Conservation (phyloP, 306 rosid species). For the Herpetospermum pedunculosum region DNA sequence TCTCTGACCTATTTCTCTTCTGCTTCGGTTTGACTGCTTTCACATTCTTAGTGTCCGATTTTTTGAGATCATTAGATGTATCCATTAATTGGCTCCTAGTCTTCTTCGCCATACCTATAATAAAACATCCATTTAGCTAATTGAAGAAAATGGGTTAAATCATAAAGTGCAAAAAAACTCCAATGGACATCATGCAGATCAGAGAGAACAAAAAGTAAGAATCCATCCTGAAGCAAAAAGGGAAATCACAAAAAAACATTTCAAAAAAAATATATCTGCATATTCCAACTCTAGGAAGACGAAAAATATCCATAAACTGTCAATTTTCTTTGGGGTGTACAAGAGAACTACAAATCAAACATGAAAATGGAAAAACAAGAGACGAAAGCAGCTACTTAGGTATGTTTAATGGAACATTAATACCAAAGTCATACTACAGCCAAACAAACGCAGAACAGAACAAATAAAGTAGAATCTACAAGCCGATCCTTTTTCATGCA, state of each 20-base stretch:
- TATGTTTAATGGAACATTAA: not conserved
- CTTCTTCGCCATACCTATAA: constrained; percentile 9
- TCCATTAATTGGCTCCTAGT: not conserved
- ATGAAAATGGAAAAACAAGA: not conserved
- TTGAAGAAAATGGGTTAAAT: not conserved
- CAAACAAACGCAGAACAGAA: not conserved
- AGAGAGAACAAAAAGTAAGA: not conserved
- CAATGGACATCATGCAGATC: not conserved
- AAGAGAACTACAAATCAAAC: not conserved
- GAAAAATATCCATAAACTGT: not conserved
- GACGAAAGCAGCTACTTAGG: not conserved
- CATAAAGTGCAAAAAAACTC: not conserved
- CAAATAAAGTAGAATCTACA: not conserved
- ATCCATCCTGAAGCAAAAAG: not conserved
- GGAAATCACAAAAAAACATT: not conserved
- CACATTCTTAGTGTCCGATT: not conserved
- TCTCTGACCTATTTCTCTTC: constrained; percentile 39
- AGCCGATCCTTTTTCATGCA: not conserved
- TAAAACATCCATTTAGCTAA: not conserved
- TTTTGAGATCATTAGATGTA: constrained; percentile 4
- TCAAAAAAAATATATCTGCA: not conserved
- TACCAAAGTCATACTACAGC: not conserved
- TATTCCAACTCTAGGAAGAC: not conserved
- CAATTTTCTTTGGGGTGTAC: not conserved
- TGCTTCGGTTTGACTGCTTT: constrained; percentile 9